These are phyloP conservation scores for Diatrype stigma DNA, from an alignment of 2,329 filamentous ascomycete species.

Conservation along the genomic window DNA sequence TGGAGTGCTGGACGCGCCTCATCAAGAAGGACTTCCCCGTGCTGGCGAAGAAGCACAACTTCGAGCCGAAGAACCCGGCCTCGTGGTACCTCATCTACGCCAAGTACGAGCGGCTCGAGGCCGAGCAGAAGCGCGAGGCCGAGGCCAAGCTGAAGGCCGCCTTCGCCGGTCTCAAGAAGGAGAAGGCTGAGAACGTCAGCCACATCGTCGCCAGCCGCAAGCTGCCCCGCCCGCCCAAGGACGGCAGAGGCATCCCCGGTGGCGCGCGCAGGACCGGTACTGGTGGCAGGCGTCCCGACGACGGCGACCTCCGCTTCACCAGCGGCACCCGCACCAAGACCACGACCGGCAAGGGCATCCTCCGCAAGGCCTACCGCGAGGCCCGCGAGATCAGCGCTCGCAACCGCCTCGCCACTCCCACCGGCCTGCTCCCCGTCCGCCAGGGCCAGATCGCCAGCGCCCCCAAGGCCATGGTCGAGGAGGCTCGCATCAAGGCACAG, in stretches of 20 bases:
- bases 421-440: constrained; percentile 28
- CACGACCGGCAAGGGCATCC: constrained; percentile 47
- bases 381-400: constrained; percentile 49
- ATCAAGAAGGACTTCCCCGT: constrained; percentile 74
- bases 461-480: constrained; percentile 50
- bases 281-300: constrained; percentile 18
- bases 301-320: constrained; percentile 38
- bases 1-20: constrained; percentile 73
- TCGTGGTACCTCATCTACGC: constrained; percentile 78
- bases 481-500: constrained; percentile 41
- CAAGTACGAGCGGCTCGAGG: constrained; percentile 59
- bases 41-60: constrained; percentile 56
- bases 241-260: constrained; percentile 19
- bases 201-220: constrained; percentile 49
- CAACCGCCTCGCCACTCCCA: constrained; percentile 40
- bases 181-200: constrained; percentile 54
- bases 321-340: constrained; percentile 49
- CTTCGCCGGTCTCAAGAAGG: constrained; percentile 52
- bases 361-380: constrained; percentile 54
- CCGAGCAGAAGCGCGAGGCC: constrained; percentile 53
- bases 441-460: constrained; percentile 42
- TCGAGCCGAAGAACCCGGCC: constrained; percentile 60
- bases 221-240: constrained; percentile 40
- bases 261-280: constrained; percentile 9
- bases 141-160: constrained; percentile 54